A percentile compares a stretch with the other conserved stretches of the same genome.
phyloP scores from a whole-genome alignment of 495 filamentous ascomycete species.

The Articulospora tetracladia region DNA sequence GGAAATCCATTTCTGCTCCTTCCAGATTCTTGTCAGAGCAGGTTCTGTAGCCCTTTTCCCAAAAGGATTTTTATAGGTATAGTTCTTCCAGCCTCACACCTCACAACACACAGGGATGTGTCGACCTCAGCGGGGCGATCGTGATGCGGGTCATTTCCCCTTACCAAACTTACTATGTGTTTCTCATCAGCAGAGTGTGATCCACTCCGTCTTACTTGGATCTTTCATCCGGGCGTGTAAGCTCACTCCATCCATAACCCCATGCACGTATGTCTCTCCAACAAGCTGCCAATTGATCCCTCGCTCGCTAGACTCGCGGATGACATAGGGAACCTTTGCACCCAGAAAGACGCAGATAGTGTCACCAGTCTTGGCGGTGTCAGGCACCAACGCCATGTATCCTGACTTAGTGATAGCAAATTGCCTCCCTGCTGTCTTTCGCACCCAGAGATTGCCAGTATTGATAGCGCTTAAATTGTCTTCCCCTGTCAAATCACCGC shows the following conservation, averaged over 20 bases:
- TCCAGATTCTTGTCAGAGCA: too few relatives aligned
- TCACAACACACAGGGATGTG: too few relatives aligned
- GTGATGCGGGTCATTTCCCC: too few relatives aligned
- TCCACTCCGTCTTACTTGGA: too few relatives aligned
- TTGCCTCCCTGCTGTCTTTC: constrained; percentile 11
- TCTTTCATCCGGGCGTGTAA: too few relatives aligned
- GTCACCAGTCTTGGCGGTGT: constrained; percentile 18
- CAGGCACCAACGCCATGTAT: constrained; percentile 10
- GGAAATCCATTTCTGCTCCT: too few relatives aligned
- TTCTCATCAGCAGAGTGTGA: too few relatives aligned
- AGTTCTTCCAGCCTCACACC: too few relatives aligned
- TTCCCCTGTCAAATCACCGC: constrained; percentile 10
- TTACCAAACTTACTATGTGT: too few relatives aligned
- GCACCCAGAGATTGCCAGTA: constrained; percentile 12
- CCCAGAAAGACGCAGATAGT: constrained; percentile 26
- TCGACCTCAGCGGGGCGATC: too few relatives aligned
- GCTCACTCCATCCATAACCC: constrained; percentile 12
- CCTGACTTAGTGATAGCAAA: constrained; percentile 11
- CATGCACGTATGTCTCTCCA: constrained; percentile 14
- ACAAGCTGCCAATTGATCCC: constrained; percentile 5
- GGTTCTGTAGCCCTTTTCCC: too few relatives aligned
- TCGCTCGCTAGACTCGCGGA: constrained; percentile 15
- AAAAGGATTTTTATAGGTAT: too few relatives aligned
- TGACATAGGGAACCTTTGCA: constrained; percentile 26
- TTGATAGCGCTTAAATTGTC: constrained; percentile 8